Base-by-base conservation (phyloP, 2,329 filamentous ascomycete species). In the Alternaria arbusti region DNA sequence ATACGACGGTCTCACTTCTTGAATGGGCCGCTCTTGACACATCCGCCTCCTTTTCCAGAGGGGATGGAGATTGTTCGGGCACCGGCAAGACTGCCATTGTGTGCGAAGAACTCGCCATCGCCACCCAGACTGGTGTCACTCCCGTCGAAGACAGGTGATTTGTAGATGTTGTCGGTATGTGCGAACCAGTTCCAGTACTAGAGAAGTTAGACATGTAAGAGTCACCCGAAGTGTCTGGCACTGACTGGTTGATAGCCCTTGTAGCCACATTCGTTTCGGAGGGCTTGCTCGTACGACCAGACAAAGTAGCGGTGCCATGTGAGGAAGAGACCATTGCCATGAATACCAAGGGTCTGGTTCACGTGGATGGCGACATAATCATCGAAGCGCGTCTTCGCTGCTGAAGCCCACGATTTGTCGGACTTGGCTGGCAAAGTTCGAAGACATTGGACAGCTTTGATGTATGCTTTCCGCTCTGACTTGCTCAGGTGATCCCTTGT, bases 181-280 rank as follows among this genome's bases (percentile, higher is more conserved):
- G 57, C 28, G 17, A 59, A 55, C 57, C 50, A 59, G 25, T 59
- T 54, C 50, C 57, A 59, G 50, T 55, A 59, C 57, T 59, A 30
- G 28, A 6, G 25, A 32, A 43, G 43, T 47, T 20, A 23, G n/a
- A 40, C 26, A 30, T 13, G 50, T 32, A n/a, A 9, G 4, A n/a
- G 23, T 6, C 13, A 10, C 6, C 20, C 3, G 12, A 23, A 44
- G 12, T 9, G 15, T 11, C 47, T 12, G 22, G 15, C 15, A 59
- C 57, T 59, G 15, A 59, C 57, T 9, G 57, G 57, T 40, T 59
- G 57, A 12, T 59, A 59, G n/a, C 57, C 57, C 26, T 55, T 46
- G 28, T 59, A 59, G 4, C 57, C 57, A 22, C 57, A 59, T 23
- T 59, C 57, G 17, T 59, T 26, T 47, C 57, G 49, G 4, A 59